Percentiles rank a stretch among this genome's conserved stretches.
phyloP scores from a whole-genome alignment of 208 protist species.

The Leishmania major region DNA sequence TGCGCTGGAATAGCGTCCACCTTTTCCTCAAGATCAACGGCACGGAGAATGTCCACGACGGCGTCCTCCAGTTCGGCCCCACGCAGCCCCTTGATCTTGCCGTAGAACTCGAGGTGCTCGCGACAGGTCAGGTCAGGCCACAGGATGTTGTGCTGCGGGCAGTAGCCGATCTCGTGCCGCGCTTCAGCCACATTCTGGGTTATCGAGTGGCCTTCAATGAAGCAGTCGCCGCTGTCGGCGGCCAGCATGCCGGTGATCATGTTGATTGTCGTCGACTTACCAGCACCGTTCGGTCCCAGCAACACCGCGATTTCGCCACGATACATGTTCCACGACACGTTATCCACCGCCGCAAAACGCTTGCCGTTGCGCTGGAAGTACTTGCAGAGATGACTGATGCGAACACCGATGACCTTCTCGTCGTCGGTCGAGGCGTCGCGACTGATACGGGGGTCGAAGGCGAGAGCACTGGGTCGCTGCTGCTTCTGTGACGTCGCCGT shows the following conservation, averaged over 20 bases:
- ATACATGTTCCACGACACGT: constrained; percentile 59
- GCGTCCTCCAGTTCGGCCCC: constrained; percentile 46
- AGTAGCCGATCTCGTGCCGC: constrained; percentile 89
- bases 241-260: constrained; percentile 83
- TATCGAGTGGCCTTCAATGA: constrained; percentile 71
- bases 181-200: constrained; percentile 40
- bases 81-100: constrained; percentile 89
- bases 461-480: not conserved
- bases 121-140: constrained; percentile 90
- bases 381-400: constrained; percentile 35
- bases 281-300: constrained; percentile 80
- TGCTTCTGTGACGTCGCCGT: not conserved
- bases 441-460: constrained; percentile 22
- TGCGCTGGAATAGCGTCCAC: constrained; percentile 31
- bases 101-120: constrained; percentile 94
- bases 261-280: constrained; percentile 81
- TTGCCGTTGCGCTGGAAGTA: constrained; percentile 44
- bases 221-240: constrained; percentile 67
- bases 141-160: constrained; percentile 95
- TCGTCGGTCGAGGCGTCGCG: constrained; percentile 16
- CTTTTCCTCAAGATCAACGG: constrained; percentile 67
- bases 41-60: constrained; percentile 38
- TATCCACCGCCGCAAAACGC: constrained; percentile 61
- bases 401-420: constrained; percentile 48
- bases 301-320: constrained; percentile 68